These are phyloP conservation scores for Krasilnikovozyma curviuscula DNA, from an alignment of 768 basidiomycete species.

Conservation along the genomic window DNA sequence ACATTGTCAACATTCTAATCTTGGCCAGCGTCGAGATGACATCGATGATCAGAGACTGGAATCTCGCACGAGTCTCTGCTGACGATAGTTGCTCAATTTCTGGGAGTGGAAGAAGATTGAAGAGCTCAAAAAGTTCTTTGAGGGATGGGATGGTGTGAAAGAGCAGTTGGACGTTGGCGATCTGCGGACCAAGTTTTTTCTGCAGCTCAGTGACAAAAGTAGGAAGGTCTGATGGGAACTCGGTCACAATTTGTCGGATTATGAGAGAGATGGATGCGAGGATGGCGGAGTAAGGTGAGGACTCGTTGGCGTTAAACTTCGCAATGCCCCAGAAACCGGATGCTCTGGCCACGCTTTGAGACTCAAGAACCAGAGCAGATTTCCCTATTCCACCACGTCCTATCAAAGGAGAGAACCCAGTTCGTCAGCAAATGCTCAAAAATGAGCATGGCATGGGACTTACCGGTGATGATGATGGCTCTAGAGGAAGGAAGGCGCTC, in stretches of 20 bases:
- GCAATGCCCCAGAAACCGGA: constrained; percentile 3
- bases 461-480: constrained; percentile 3
- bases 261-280: constrained; percentile 52
- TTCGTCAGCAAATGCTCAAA: too few relatives aligned
- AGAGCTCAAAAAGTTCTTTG: constrained; percentile 40
- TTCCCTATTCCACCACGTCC: too few relatives aligned
- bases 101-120: constrained; percentile 35
- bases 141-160: constrained; percentile 21
- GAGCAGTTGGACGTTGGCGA: constrained; percentile 47
- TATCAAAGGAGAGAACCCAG: too few relatives aligned
- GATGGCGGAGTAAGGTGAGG: constrained; percentile 50
- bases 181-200: constrained; percentile 46
- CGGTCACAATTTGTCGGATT: constrained; percentile 46
- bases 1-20: constrained; percentile 48
- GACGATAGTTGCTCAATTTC: constrained; percentile 41
- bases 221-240: constrained; percentile 49
- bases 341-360: neutral
- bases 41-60: constrained; percentile 49
- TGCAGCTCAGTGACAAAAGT: constrained; percentile 43
- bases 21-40: constrained; percentile 52
- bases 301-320: constrained; percentile 29
- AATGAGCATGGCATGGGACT: too few relatives aligned
- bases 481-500: neutral
- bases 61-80: constrained; percentile 44
- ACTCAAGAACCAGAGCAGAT: constrained; percentile 1